Conservation (phyloP, 2,329 filamentous ascomycete genomes). For the Parascedosporium putredinis region DNA sequence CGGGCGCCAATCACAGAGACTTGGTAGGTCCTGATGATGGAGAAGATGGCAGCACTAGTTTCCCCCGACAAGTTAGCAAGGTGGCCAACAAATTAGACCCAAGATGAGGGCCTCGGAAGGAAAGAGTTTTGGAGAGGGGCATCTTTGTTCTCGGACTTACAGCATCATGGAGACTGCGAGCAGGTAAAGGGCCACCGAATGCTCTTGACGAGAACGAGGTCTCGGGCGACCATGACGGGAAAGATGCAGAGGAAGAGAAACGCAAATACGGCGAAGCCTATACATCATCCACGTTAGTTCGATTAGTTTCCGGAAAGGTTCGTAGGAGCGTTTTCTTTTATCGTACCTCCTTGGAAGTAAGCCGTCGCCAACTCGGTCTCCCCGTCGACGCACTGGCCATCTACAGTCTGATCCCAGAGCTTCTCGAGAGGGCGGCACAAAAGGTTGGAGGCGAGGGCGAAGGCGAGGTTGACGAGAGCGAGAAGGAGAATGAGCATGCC, state of each 20-base stretch:
- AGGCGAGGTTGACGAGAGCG: slow-evolving; percentile 21
- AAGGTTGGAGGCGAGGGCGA: slow-evolving; percentile 22
- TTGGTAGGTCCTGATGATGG: slow-evolving; percentile 24
- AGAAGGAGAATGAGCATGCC: slow-evolving; percentile 21
- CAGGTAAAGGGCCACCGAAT: slow-evolving; percentile 23
- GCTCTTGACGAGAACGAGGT: slow-evolving; percentile 17
- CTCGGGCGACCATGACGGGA: slow-evolving; percentile 20
- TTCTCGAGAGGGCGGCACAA: slow-evolving; percentile 27
- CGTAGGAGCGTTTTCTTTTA: too few relatives aligned
- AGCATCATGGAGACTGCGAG: slow-evolving; percentile 14
- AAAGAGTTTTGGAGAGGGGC: too few relatives aligned
- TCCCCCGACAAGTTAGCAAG: background rate
- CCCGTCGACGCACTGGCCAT: slow-evolving; percentile 22
- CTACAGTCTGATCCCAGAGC: slow-evolving; percentile 22
- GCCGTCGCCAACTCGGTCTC: slow-evolving; percentile 22
- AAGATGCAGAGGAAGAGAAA: slow-evolving; percentile 26
- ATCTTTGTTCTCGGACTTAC: too few relatives aligned
- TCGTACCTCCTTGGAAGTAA: slow-evolving; percentile 23
- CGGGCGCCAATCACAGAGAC: slow-evolving; percentile 19
- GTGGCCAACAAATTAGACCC: background rate
- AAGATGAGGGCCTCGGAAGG: background rate
- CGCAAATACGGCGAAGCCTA: slow-evolving; percentile 22
- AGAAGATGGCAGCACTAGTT: slow-evolving; percentile 20
- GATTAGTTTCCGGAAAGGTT: too few relatives aligned
- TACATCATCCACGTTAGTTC: background rate